Base-by-base conservation (phyloP, 176 grass and related monocot genomes). In the Triticum urartu region DNA sequence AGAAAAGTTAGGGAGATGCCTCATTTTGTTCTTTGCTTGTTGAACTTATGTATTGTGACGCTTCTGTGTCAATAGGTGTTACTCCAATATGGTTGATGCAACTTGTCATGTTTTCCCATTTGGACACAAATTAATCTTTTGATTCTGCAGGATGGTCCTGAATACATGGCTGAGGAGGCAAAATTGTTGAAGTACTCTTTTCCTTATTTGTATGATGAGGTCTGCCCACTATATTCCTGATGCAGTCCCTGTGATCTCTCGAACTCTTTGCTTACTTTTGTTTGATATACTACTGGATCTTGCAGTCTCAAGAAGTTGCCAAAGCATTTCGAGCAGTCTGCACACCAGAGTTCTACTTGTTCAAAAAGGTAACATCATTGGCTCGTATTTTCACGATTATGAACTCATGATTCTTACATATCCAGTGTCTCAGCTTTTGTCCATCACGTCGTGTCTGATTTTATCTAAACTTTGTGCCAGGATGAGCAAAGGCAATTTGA, bases 301-400 rank as follows among this genome's bases (percentile, higher is more conserved):
- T 92, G 45, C 79, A 98, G 95, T 86, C 93, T 3, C 95, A 98
- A 86, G 93, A 98, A 82, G 95, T 92, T 85, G 95, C 95, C 9
- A 92, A 87, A 20, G 93, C 95, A 86, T 98, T 95, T 89, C 84
- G 88, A 87, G 95, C 95, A 47, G 88, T 90, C 48, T 98, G 95
- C 86, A 98, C 95, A 6, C 95, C 95, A 35, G 93, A 95, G 76
- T 98, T 98, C 84, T 95, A 81, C 83, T 90, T 98, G 78, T 98
- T 93, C 75, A 98, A 95, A 81, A 98, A 98, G 45, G 93, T 95
- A 76, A 83, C 35, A 35, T 18, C 42, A 66, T 83, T 28, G 2
- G 58, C 79, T 17, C 54, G 1, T 18, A 71, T 38, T 22, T 5
- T 50, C 15, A 11, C 36, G 15, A 40, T 73, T 4, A 13, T 69